phyloP scores from a whole-genome alignment of 2,329 filamentous ascomycete genomes.

The Fusarium anguioides region DNA sequence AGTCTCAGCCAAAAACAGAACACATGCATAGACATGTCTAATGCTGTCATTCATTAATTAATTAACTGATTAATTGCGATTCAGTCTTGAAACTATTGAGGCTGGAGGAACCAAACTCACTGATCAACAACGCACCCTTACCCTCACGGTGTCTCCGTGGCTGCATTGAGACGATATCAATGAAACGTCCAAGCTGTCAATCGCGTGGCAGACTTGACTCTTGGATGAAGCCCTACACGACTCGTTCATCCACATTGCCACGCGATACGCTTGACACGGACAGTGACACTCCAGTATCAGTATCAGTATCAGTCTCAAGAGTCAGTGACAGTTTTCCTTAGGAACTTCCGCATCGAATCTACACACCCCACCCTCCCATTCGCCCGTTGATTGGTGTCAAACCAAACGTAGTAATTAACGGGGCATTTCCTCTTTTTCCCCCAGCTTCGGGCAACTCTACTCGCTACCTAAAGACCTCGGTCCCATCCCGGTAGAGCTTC shows the following conservation, averaged over 20 bases:
- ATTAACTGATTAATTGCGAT: slow-evolving; percentile 4
- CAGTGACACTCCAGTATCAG: background rate
- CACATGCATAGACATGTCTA: slow-evolving; percentile 11
- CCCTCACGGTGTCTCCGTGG: slow-evolving; percentile 23
- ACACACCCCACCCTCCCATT: slow-evolving; percentile 20
- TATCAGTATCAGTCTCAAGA: background rate
- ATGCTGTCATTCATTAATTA: background rate
- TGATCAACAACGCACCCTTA: slow-evolving; percentile 1
- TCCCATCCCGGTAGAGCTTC: slow-evolving; percentile 8
- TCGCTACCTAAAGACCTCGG: background rate
- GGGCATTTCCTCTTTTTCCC: slow-evolving; percentile 1
- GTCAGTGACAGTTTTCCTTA: background rate
- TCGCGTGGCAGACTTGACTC: slow-evolving; percentile 30
- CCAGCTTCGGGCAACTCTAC: slow-evolving; percentile 22
- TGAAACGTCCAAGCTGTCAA: slow-evolving; percentile 34
- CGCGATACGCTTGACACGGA: background rate
- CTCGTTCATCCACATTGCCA: slow-evolving; percentile 21
- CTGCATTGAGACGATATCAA: slow-evolving; percentile 1
- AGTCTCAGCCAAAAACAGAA: slow-evolving; percentile 1
- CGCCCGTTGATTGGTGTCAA: background rate
- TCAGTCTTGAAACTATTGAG: slow-evolving; percentile 15
- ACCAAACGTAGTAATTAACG: slow-evolving; percentile 11
- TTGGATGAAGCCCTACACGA: slow-evolving; percentile 20
- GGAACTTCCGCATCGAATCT: background rate
- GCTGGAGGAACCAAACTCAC: background rate